Base-by-base conservation (phyloP, 768 basidiomycete species). In the Tulasnella calospora region DNA sequence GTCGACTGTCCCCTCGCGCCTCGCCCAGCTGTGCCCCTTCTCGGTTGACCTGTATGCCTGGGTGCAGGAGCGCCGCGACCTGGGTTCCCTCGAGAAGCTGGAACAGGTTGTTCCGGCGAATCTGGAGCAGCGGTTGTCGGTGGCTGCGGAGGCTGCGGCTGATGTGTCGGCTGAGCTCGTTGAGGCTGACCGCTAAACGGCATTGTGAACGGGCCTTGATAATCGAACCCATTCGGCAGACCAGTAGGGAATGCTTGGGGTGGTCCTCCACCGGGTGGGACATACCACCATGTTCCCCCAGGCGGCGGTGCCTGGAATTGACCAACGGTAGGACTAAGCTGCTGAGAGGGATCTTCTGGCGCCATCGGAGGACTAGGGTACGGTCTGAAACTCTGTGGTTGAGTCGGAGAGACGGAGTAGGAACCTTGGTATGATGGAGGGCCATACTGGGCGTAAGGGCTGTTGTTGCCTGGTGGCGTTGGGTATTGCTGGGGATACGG, bases 271-370 rank as follows among this genome's bases (percentile, higher is more conserved):
- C 77, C 77, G 27, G 77, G 69, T 21, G 77, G 77, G 21, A 78
- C 35, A 36, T 78, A 78, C 77, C 61, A 78, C 77, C 77, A 78
- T 13, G 69, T 72, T 15, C 75, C 75, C 21, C 75, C 75, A 7
- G 44, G 23, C 35, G 57, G 75, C 30, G 47, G 47, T 33, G 55
- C 23, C 17, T n/a, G 75, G 51, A 36, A 76, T 55, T 46, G 57
- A 27, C n/a, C 23, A 10, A 21, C 44, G n/a, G 46, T 38, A 21
- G 73, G 46, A 21, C 75, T 46, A 38, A 40, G 33, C 21, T 35
- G 41, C 38, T 30, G 33, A 30, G 75, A 51, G 12, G 75, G 46
- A 19, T 38, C 33, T 27, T 38, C 47, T 5, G 75, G 75, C 33
- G 51, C 19, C 36, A 76, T 40, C n/a, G 47, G 75, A 17, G 73